phyloP scores from a whole-genome alignment of 2,329 filamentous ascomycete species.

The Neopestalotiopsis sp. region DNA sequence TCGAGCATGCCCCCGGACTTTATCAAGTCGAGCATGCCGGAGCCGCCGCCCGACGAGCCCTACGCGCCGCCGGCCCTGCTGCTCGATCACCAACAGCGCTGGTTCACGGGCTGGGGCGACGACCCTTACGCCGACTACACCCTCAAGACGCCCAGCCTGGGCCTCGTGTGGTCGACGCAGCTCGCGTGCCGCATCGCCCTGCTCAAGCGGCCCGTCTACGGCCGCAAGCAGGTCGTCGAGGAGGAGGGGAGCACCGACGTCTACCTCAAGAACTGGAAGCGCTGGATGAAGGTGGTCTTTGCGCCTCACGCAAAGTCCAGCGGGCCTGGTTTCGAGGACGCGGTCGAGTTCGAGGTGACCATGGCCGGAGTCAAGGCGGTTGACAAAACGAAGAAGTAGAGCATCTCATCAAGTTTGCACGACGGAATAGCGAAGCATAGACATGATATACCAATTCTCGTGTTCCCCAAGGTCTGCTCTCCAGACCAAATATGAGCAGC shows the following conservation, averaged over 20 bases:
- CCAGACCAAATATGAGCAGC: background rate
- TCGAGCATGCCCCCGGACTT: conserved; percentile 42
- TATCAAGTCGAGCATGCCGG: conserved; percentile 41
- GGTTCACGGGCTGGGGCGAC: conserved; percentile 96
- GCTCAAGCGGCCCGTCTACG: conserved; percentile 70
- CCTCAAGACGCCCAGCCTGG: conserved; percentile 85
- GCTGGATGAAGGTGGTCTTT: conserved; percentile 91
- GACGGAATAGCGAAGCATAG: background rate
- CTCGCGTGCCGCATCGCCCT: conserved; percentile 83
- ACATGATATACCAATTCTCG: background rate
- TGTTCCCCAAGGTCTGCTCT: background rate
- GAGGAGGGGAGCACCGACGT: conserved; percentile 35
- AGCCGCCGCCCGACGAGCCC: conserved; percentile 36
- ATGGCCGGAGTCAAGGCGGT: conserved; percentile 63
- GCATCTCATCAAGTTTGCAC: background rate
- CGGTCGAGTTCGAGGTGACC: conserved; percentile 77
- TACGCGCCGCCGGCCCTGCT: conserved; percentile 62
- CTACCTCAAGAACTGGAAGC: conserved; percentile 65
- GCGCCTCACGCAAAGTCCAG: conserved; percentile 72
- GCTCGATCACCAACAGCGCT: conserved; percentile 89
- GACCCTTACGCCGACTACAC: conserved; percentile 52
- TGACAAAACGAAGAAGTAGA: conserved; percentile 25
- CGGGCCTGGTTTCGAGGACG: conserved; percentile 53
- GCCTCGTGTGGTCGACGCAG: conserved; percentile 90
- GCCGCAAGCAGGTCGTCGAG: conserved; percentile 38